Evolutionary conservation across 371 early-diverging fungal genomes (phyloP), one percentile per base, ranked within the genome.

Genomic region (Mortierella sp.): DNA sequence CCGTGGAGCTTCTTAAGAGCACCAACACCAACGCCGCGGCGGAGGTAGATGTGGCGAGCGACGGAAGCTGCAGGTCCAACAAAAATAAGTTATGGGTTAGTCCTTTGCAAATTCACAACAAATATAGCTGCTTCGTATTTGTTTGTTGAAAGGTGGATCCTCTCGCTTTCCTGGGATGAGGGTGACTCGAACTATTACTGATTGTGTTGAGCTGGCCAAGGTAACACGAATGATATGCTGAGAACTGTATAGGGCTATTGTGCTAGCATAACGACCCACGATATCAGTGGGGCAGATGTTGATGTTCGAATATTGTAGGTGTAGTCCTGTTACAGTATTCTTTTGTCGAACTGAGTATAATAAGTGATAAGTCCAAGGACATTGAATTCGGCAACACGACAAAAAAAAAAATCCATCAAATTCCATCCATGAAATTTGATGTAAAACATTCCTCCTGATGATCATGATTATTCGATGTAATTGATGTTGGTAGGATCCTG

Each of bases 21-120:
- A 89, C 98, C 98, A 70, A 97, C 94, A 88, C 98, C 98, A 83
- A 96, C 96, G 80, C 93, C 92, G 84, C 88, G 87, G 86, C 97
- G 96, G 85, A 99, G 92, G 96, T 99, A 99, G 90, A 99, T 92
- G 91, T 98, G 97, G 78, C 99, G 96, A 83, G 98, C 98, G 83
- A 98, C 93, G 68, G 97, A 91, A 67, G 99, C 99, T 95, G 83
- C 57, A 60, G n/a, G 26, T n/a, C 14, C 58, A 24, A 66, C 20
- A 52, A 52, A 66, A 22, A 65, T 30, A 66, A 22, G 32, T 16
- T 18, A 57, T 8, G 32, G 37, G 66, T 66, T 66, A 66, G 66
- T 45, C 59, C 39, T 45, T 18, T 32, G 59, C 20, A 18, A 16
- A 55, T 26, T 55, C 11, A 55, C 55, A 16, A 55, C 10, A 30